Evolutionary conservation across 2,329 filamentous ascomycete species (phyloP), one percentile per base, ranked within the genome.

Genomic region (Scedosporium aurantiacum): DNA sequence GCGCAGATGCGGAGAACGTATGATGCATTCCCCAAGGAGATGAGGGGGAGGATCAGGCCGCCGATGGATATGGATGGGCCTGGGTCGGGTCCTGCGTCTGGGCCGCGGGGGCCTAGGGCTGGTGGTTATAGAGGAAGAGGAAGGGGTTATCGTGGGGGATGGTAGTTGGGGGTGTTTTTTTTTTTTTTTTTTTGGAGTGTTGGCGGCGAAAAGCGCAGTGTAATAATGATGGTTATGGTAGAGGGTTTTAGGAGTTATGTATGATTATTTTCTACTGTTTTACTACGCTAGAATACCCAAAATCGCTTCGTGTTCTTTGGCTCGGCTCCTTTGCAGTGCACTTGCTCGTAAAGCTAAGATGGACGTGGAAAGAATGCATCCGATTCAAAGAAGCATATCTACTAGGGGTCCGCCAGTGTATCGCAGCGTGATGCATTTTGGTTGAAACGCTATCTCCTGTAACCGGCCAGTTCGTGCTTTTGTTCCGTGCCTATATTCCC

Each of bases 1-100:
- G 94, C 94, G 16, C 90, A 96, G 76, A 99, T 99, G 94, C 85
- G 94, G 68, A 96, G 94, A 80, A 94, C 91, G 2, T 91, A 85
- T 69, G 91, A 96, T 61, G 78, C 83, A n/a, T 85, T 99, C 64
- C 88, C 88, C 59, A 91, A 91, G 74, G 91, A 97, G 71, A 80
- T 96, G 74, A 89, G 91, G 70, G 87, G 87, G 1, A 79, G 89
- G 28, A 79, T 81, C 57, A 82, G 84, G 47, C 43, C 43, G 80
- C 81, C 65, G 73, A 80, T 66, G 65, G 69, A 72, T 5, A 69
- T 69, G 57, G 75, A 77, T 8, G 78, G 79, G 14, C 74, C 73
- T 63, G 74, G 27, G 74, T 70, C 74, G 72, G 43, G 73, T 72
- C 59, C 18, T 18, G 8, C 47, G 32, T 16, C 43, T 14, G 78